Evolutionary conservation across 805 yeast species (phyloP), one percentile per base, ranked within the genome.

Genomic region (Saturnispora zaruensis): DNA sequence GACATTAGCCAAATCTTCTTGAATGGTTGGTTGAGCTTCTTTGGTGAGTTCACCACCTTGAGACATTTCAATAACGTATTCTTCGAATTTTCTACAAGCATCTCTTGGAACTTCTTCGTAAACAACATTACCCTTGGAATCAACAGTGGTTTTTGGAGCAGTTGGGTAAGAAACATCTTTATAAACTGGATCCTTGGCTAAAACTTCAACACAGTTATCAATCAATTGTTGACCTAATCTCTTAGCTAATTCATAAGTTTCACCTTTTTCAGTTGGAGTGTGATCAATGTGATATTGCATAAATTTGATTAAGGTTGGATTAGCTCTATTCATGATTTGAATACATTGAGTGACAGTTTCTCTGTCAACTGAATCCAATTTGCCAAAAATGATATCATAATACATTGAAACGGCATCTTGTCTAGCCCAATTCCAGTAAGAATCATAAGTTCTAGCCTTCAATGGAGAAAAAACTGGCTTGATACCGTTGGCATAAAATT

Each of bases 351-450:
- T 80, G 54, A 93, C 95, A 55, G 95, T 89, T 73, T 93, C 96
- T 68, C 99, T 82, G 69, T 93, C 98, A 57, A 93, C 85, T 53
- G 87, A 83, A 54, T 89, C 81, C 55, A 85, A 78, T 56, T 87
- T 84, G 67, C 99, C 99, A 68, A 93, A 95, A 59, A 93, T 89
- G 62, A 93, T 89, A 70, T 93, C 97, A 66, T 79, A 93, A 73
- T 87, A 93, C 87, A 93, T 84, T 45, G 89, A 80, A 59, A 93
- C 74, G 53, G 93, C 86, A 67, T 93, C 96, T 75, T 93, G 99
- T 70, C 97, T 87, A 44, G 98, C 97, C 99, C 99, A 93, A 71
- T 95, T 95, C 99, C 99, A 93, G 71, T 90, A 89, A 21, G 97
- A 89, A 71, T 93, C 98, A 69, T 91, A 93, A 49, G 84, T 82